Conservation (phyloP, 306 rosid species). For the Malus orientalis region DNA sequence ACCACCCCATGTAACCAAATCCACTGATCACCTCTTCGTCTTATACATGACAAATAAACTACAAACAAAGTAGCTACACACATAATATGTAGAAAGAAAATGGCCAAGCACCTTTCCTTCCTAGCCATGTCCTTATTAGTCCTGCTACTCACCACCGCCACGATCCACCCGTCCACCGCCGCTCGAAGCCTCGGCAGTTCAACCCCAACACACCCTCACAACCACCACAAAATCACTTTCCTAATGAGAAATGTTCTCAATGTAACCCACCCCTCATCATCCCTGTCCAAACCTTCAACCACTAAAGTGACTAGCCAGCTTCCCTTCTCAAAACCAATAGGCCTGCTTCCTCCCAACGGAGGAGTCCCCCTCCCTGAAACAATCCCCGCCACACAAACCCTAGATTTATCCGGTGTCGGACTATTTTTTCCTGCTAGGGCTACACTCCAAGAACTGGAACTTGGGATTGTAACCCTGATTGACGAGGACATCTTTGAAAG, state of each 20-base stretch:
- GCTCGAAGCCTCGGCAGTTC: conserved; percentile 43
- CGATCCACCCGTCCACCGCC: conserved; percentile 21
- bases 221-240: conserved; percentile 38
- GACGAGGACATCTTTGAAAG: conserved; percentile 39
- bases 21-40: not conserved
- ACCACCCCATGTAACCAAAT: not conserved
- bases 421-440: conserved; percentile 48
- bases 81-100: conserved; percentile 18
- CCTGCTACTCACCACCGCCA: conserved; percentile 18
- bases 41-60: conserved; percentile 21
- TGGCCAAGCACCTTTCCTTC: conserved; percentile 33
- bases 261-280: conserved; percentile 7
- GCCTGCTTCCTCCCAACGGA: conserved; percentile 38
- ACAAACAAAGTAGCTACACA: conserved; percentile 12
- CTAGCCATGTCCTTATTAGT: conserved; percentile 7
- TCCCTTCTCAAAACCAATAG: conserved; percentile 52
- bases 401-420: conserved; percentile 46
- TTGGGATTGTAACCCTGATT: conserved; percentile 42
- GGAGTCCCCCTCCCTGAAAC: conserved; percentile 43
- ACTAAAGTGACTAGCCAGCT: conserved; percentile 20
- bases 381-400: conserved; percentile 35
- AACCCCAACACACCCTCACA: conserved; percentile 23
- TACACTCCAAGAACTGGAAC: conserved; percentile 54
- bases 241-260: conserved; percentile 51
- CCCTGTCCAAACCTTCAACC: conserved; percentile 21